Evolutionary conservation across 768 basidiomycete genomes (phyloP).

Genomic region (Lactarius indigo): DNA sequence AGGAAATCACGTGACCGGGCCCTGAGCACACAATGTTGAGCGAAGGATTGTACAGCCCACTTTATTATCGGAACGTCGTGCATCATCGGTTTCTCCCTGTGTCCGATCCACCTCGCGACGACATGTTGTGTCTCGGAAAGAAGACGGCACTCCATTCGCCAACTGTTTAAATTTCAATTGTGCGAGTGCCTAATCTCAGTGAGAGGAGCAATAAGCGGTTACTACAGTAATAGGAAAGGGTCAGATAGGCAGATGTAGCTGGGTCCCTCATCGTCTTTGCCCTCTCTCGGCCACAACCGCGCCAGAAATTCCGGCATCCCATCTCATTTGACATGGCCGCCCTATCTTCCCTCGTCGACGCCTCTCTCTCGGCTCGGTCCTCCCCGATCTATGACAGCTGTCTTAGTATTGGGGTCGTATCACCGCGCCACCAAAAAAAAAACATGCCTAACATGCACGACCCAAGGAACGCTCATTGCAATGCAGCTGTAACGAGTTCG

Average conservation of each 20-base stretch:
- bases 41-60: not conserved
- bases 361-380: not conserved
- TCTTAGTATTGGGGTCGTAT: not conserved
- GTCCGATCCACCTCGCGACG: not conserved
- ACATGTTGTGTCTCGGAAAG: too few species aligned
- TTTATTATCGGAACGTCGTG: too few species aligned
- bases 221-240: not conserved
- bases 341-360: not conserved
- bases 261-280: not conserved
- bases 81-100: not conserved
- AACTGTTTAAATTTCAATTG: not conserved
- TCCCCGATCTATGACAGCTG: not conserved
- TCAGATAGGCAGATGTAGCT: not conserved
- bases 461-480: slow-evolving; percentile 30
- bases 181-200: not conserved
- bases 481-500: slow-evolving; percentile 55
- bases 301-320: not conserved
- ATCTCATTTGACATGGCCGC: not conserved
- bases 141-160: not conserved
- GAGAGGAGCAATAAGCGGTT: not conserved
- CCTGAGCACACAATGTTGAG: not conserved
- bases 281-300: not conserved
- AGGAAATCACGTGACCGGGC: not conserved
- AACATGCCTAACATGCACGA: not conserved
- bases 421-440: not conserved